Percentiles rank a stretch among this genome's conserved stretches.
These are phyloP conservation scores for Paramecium octaurelia DNA, from an alignment of 73 alveolate genomes.

Conservation along the genomic window DNA sequence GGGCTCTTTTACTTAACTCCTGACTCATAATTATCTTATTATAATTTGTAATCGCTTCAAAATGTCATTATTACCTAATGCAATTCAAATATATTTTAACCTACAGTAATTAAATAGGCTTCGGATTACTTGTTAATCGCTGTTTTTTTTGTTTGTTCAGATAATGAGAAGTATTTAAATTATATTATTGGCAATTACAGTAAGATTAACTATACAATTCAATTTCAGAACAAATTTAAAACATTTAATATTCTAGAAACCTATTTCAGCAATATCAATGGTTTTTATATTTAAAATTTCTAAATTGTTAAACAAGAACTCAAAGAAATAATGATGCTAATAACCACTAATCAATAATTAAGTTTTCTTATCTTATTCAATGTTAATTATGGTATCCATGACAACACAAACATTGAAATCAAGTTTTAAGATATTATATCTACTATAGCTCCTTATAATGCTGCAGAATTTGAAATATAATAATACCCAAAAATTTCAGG, in stretches of 20 bases:
- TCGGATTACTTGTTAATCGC: not conserved
- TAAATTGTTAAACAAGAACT: not conserved
- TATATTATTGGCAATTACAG: not conserved
- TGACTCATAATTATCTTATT: not conserved
- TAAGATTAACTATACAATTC: not conserved
- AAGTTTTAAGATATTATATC: not conserved
- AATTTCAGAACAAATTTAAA: not conserved
- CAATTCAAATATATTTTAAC: not conserved
- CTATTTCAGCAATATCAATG: not conserved
- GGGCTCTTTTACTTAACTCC: not conserved
- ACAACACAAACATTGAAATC: not conserved
- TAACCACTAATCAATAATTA: not conserved
- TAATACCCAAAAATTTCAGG: not conserved
- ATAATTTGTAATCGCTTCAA: not conserved
- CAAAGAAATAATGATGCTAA: not conserved
- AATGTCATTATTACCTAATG: not conserved
- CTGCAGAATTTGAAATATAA: not conserved
- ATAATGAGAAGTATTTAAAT: not conserved
- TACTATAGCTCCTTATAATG: not conserved
- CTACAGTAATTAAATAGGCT: not conserved
- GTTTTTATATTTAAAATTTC: not conserved
- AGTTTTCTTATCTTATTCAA: not conserved
- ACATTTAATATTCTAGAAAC: not conserved
- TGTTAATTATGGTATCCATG: not conserved
- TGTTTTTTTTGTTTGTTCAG: not conserved